Base-by-base conservation (phyloP, 2,329 filamentous ascomycete species). In the Cytospora piceae region DNA sequence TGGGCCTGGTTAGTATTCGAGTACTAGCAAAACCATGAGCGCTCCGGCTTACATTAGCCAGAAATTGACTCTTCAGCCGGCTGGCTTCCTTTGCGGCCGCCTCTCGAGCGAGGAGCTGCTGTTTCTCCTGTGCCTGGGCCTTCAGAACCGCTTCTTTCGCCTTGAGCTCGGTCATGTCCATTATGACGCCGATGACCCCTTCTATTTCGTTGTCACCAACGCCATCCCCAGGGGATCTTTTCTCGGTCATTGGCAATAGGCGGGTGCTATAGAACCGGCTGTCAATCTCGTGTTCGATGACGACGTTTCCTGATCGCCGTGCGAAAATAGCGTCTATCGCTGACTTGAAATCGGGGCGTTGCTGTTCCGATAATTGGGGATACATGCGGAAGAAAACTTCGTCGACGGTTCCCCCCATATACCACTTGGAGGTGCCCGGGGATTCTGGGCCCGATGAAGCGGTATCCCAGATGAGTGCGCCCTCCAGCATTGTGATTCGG, bases 1-100 rank as follows among this genome's bases (percentile, higher is more conserved):
- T 88, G 87, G 60, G 84, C 85, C 31, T 88, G 73, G 68, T 68
- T 8, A 66, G 57, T 20, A 61, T 27, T 11, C 32, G 15, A 15
- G n/a, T 0, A 54, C 20, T 31, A 12, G 8, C 4, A 12, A 5
- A 22, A 20, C 2, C n/a, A 17, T 20, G 9, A 4, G 20, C 11
- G 29, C 5, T 0, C 3, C 12, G 7, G 70, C 77, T 71, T 58
- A 80, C 79, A 56, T 92, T 92, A 17, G 90, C 90, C 7, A 93
- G 78, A 71, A 94, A 94, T 69, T 92, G 90, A 70, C 87, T 91
- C 79, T 94, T 95, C 73, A 94, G 83, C 63, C 90, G 84, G 72
- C 88, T 93, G 2, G 91, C 91, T 75, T 94, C 91, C 73, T 92
- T 93, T 1, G 91, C 91, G 20, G 91, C 90, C 9, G 87, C 86